These are phyloP conservation scores for Starmera dryadoides DNA, from an alignment of 805 yeast genomes.

Conservation along the genomic window DNA sequence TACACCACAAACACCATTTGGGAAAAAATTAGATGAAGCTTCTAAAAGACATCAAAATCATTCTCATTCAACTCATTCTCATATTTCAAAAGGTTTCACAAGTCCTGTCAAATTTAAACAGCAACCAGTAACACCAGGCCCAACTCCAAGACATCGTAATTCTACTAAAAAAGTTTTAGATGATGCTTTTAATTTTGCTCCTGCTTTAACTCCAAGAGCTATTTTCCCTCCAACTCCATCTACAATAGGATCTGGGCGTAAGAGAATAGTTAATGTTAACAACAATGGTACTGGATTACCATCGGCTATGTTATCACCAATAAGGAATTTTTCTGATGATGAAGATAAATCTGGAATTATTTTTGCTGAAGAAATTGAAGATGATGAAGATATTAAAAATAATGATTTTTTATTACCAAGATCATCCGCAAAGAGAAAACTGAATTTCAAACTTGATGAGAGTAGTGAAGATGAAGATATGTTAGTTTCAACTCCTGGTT, in stretches of 20 bases:
- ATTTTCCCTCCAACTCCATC: slow-evolving; percentile 24
- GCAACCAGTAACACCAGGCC: slow-evolving; percentile 11
- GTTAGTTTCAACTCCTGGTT: slow-evolving; percentile 26
- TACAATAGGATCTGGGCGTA: slow-evolving; percentile 20
- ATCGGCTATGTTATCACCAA: slow-evolving; percentile 2
- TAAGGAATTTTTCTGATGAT: slow-evolving; percentile 1
- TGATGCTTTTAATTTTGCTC: slow-evolving; percentile 4
- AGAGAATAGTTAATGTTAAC: slow-evolving; percentile 4
- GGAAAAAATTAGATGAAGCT: slow-evolving; percentile 6
- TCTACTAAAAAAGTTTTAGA: slow-evolving; percentile 8
- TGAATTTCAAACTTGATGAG: slow-evolving; percentile 10
- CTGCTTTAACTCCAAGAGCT: slow-evolving; percentile 10
- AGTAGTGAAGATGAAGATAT: slow-evolving; percentile 8
- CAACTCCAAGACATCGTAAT: slow-evolving; percentile 17
- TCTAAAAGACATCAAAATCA: slow-evolving; percentile 5
- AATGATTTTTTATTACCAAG: slow-evolving; percentile 2
- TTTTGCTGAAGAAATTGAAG: slow-evolving; percentile 3
- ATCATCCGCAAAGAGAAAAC: slow-evolving; percentile 16
- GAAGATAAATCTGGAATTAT: slow-evolving; percentile 1
- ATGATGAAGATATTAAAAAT: slow-evolving; percentile 2
- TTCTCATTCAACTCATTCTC: too few species aligned
- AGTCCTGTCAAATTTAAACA: slow-evolving; percentile 1
- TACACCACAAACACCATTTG: slow-evolving; percentile 18
- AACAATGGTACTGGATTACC: background rate
- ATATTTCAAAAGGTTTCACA: background rate